Base-by-base conservation (phyloP, 2,329 filamentous ascomycete species). In the Stachybotrys elegans region DNA sequence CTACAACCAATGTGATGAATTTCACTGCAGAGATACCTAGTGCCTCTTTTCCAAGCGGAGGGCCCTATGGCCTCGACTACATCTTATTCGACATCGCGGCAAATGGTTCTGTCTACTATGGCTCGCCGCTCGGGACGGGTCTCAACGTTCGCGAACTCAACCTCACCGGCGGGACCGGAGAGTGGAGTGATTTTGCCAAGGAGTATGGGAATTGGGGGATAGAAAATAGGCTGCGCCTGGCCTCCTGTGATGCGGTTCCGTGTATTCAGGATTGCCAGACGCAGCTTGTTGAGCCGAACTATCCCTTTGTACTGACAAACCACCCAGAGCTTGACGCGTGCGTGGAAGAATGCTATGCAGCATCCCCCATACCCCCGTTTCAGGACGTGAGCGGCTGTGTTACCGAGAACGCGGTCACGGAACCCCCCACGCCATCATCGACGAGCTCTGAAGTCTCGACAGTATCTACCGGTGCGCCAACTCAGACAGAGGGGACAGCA, bases 191-290 rank as follows among this genome's bases (percentile, higher is more conserved):
- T 16, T 40, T 40, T 19, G 34, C 27, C 11, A 29, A 25, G 17
- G 5, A 36, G 22, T 31, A 13, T 16, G 36, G 19, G 12, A 19
- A 43, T 22, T 43, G 35, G 20, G 44, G 44, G 12, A 41, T 43
- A n/a, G 40, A 14, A 29, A 29, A 40, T 4, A 22, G 36, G 6
- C 20, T 20, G 19, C 17, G 27, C 14, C 20, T 12, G 13, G 17
- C 42, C 6, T 35, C 44, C 14, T 46, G 44, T 21, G 20, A n/a
- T 8, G 44, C 41, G 7, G 37, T 46, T 9, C 36, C 41, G 6
- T 46, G 44, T 23, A 16, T 41, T 6, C 16, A 43, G 21, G 31
- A 40, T 6, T 46, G 40, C 36, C 41, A 46, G 35, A 43, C 34
- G n/a, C 25, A 40, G 27, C 40, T 40, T 16, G 40, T 38, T 19